Conservation (phyloP, 768 basidiomycete genomes). For the Agrocybe pediades region DNA sequence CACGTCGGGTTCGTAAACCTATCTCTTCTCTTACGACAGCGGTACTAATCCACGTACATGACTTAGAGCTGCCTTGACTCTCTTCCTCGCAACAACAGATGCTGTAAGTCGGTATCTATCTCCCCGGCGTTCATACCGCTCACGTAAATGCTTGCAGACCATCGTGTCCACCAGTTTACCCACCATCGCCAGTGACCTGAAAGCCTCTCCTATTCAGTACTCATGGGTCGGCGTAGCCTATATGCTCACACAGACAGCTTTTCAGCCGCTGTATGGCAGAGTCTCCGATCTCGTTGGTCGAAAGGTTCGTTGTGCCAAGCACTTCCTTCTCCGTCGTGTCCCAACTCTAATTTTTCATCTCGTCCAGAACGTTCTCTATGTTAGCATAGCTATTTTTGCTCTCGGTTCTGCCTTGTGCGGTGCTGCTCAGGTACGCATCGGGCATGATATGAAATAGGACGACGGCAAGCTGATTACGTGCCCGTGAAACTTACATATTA, state of each 20-base stretch:
- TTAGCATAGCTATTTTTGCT: slow-evolving; percentile 74
- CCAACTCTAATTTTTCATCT: background rate
- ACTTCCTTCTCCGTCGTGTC: background rate
- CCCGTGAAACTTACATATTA: slow-evolving; percentile 28
- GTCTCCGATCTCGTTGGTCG: slow-evolving; percentile 80
- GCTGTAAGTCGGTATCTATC: slow-evolving; percentile 52
- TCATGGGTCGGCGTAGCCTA: slow-evolving; percentile 88
- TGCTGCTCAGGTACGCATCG: slow-evolving; percentile 57
- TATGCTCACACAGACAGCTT: slow-evolving; percentile 84
- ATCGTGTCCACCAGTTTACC: slow-evolving; percentile 86
- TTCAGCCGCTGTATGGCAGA: slow-evolving; percentile 81
- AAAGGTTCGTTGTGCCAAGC: slow-evolving; percentile 50
- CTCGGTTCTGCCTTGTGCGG: slow-evolving; percentile 83
- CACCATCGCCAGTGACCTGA: slow-evolving; percentile 72
- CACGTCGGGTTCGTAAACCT: slow-evolving; percentile 65
- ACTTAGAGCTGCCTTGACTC: slow-evolving; percentile 76
- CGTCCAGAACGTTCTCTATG: slow-evolving; percentile 63
- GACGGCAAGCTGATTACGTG: slow-evolving; percentile 9
- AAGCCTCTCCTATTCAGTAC: slow-evolving; percentile 71
- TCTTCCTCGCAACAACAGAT: slow-evolving; percentile 88
- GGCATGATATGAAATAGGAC: slow-evolving; percentile 14
- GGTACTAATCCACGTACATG: background rate
- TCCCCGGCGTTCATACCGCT: background rate
- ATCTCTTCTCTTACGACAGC: slow-evolving; percentile 9
- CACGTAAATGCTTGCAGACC: slow-evolving; percentile 32